phyloP scores from a whole-genome alignment of 116 monocot species.

The Posidonia oceanica region DNA sequence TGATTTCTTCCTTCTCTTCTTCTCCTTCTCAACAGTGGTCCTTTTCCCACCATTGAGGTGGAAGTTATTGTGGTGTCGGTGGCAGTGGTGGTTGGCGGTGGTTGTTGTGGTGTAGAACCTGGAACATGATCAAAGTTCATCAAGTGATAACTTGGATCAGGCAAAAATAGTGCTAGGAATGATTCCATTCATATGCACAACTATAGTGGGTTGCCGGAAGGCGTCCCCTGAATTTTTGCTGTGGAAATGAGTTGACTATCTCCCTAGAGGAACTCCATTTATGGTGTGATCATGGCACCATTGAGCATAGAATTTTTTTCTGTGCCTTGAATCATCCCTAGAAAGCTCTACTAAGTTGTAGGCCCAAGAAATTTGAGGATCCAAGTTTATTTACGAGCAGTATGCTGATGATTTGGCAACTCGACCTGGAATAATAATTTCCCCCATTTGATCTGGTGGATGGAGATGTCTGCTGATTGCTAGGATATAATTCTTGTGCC shows the following conservation, averaged over 20 bases:
- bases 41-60: too few relatives aligned
- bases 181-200: slow-evolving; percentile 25
- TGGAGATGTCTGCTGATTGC: neutral
- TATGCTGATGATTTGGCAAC: neutral
- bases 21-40: too few relatives aligned
- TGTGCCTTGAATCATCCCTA: slow-evolving; percentile 26
- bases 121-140: neutral
- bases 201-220: slow-evolving; percentile 8
- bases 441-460: neutral
- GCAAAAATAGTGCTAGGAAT: slow-evolving; percentile 19
- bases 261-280: slow-evolving; percentile 6
- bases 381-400: neutral
- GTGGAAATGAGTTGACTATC: slow-evolving; percentile 14
- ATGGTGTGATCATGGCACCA: slow-evolving; percentile 20
- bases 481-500: too few relatives aligned
- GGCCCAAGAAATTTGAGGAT: neutral
- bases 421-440: neutral
- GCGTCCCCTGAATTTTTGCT: slow-evolving; percentile 24
- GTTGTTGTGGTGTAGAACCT: neutral
- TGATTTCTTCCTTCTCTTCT: too few relatives aligned
- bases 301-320: slow-evolving; percentile 26
- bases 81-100: too few relatives aligned
- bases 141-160: slow-evolving; percentile 4
- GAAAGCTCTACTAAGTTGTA: slow-evolving; percentile 25
- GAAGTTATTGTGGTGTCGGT: too few relatives aligned